phyloP scores from a whole-genome alignment of 306 rosid genomes.

The Cyclanthera cordifolia region DNA sequence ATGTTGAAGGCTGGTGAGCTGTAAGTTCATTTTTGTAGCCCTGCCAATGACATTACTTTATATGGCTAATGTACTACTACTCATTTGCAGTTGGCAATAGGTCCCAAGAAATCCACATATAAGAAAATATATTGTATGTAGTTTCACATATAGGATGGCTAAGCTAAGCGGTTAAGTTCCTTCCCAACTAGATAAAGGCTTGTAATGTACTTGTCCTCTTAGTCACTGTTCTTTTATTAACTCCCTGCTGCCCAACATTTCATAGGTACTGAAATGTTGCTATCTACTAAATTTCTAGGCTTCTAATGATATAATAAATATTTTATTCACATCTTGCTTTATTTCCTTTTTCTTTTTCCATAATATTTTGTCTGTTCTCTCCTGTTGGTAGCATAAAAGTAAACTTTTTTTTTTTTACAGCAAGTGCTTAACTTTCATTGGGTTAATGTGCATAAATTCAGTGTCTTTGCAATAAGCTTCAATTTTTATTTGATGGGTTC shows the following conservation, averaged over 20 bases:
- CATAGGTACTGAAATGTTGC: not conserved
- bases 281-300: not conserved
- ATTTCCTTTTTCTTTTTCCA: not conserved
- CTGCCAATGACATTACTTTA: conserved; percentile 3
- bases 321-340: not conserved
- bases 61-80: not conserved
- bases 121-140: conserved; percentile 22
- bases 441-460: not conserved
- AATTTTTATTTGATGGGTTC: conserved; percentile 6
- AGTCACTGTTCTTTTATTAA: not conserved
- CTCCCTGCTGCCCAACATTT: conserved; percentile 3
- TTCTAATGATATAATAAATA: conserved; percentile 11
- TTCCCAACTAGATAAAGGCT: conserved; percentile 18
- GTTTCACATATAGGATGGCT: conserved; percentile 25
- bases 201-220: conserved; percentile 3
- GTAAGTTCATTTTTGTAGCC: conserved; percentile 2
- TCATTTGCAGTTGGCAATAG: conserved; percentile 4
- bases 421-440: not conserved
- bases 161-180: conserved; percentile 18
- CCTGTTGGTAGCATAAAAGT: not conserved
- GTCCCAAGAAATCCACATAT: conserved; percentile 10
- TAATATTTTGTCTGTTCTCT: not conserved
- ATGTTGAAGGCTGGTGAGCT: conserved; percentile 1
- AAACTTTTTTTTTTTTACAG: not conserved
- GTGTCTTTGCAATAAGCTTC: not conserved